Evolutionary conservation across 495 filamentous ascomycete genomes (phyloP).

Genomic region (Pyrenula massariospora): DNA sequence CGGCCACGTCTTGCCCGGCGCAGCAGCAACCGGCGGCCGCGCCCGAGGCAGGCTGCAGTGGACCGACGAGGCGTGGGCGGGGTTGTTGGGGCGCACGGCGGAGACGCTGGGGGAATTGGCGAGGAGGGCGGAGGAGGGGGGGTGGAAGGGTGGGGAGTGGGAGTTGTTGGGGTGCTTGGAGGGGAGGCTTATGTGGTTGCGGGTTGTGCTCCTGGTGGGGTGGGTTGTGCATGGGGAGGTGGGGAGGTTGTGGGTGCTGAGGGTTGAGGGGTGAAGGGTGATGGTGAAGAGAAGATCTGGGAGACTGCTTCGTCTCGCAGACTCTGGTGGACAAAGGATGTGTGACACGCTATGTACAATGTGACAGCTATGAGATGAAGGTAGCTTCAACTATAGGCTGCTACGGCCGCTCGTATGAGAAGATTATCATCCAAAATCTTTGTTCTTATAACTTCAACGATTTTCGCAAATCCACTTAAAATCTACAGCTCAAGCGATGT

Average conservation of each 20-base stretch:
- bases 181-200: background rate
- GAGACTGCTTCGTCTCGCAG: too few relatives aligned
- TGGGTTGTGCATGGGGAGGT: background rate
- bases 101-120: slow-evolving; percentile 7
- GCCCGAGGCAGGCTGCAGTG: slow-evolving; percentile 12
- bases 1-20: slow-evolving; percentile 12
- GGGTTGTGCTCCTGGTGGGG: background rate
- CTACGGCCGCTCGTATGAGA: too few relatives aligned
- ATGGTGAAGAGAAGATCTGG: too few relatives aligned
- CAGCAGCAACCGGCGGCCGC: background rate
- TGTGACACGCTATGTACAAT: too few relatives aligned
- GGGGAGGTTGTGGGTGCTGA: background rate
- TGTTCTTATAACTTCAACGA: too few relatives aligned
- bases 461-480: too few relatives aligned
- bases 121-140: background rate
- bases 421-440: too few relatives aligned
- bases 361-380: too few relatives aligned
- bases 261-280: background rate
- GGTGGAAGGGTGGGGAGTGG: background rate
- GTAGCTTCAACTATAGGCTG: too few relatives aligned
- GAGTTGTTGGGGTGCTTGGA: background rate
- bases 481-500: too few relatives aligned
- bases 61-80: slow-evolving; percentile 13
- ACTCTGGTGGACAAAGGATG: too few relatives aligned
- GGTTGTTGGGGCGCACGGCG: slow-evolving; percentile 14